These are phyloP conservation scores for Phytophthora constricta DNA, from an alignment of 352 stramenopile genomes.

Conservation along the genomic window DNA sequence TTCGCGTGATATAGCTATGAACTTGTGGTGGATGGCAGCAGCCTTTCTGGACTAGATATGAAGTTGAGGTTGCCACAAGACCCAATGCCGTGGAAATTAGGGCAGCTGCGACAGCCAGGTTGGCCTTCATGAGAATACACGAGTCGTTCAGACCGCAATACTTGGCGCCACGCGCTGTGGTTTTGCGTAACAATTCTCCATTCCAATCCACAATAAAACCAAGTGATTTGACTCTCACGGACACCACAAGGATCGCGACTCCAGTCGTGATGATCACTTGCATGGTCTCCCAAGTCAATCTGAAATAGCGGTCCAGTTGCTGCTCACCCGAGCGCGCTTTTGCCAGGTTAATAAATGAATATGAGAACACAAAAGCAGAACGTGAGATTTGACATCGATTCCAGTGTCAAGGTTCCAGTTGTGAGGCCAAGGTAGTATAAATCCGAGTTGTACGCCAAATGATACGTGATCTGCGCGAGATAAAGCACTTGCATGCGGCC, in stretches of 20 bases:
- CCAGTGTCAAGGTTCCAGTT: neutral
- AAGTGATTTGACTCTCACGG: slow-evolving; percentile 7
- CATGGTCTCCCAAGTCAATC: slow-evolving; percentile 17
- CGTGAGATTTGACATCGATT: slow-evolving; percentile 15
- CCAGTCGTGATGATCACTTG: slow-evolving; percentile 18
- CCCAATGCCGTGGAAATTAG: slow-evolving; percentile 9
- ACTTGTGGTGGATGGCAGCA: too few relatives aligned
- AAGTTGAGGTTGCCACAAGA: neutral
- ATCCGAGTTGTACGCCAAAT: slow-evolving; percentile 8
- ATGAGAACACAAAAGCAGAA: slow-evolving; percentile 25
- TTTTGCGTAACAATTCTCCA: slow-evolving; percentile 28
- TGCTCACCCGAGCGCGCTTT: slow-evolving; percentile 22
- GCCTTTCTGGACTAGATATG: slow-evolving; percentile 14
- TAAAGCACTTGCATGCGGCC: slow-evolving; percentile 10
- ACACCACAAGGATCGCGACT: neutral
- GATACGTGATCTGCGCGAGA: slow-evolving; percentile 13
- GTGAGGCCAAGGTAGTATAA: slow-evolving; percentile 7
- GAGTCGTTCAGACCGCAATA: slow-evolving; percentile 30
- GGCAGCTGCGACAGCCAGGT: slow-evolving; percentile 9
- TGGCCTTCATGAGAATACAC: slow-evolving; percentile 24
- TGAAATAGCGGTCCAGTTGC: slow-evolving; percentile 21
- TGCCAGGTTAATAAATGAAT: slow-evolving; percentile 16
- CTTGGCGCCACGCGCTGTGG: slow-evolving; percentile 10
- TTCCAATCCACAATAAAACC: slow-evolving; percentile 20
- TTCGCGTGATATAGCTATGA: too few relatives aligned